Evolutionary conservation across 1,284 basidiomycete species (phyloP).

Genomic region (Cutaneotrichosporon cyanovorans): DNA sequence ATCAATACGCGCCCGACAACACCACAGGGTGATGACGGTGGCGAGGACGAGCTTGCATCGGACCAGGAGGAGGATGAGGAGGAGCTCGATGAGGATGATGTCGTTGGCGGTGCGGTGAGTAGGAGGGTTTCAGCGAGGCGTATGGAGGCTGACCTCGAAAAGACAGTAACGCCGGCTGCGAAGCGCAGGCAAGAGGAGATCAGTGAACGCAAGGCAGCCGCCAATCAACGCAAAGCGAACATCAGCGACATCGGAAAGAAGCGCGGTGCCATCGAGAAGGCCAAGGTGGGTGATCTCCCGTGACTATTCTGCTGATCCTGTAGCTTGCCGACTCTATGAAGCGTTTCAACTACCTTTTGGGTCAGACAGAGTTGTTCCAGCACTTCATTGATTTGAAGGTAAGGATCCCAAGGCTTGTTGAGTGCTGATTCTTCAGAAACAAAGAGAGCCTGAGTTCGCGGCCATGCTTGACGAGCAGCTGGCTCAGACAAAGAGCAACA

Average conservation of each 20-base stretch:
- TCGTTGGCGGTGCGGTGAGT: slow-evolving; percentile 11
- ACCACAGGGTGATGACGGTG: slow-evolving; percentile 23
- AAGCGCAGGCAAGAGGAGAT: slow-evolving; percentile 27
- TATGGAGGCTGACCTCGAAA: background rate
- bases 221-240: slow-evolving; percentile 36
- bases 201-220: slow-evolving; percentile 33
- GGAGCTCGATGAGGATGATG: slow-evolving; percentile 22
- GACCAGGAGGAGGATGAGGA: slow-evolving; percentile 33
- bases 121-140: too few species aligned
- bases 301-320: background rate
- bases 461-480: slow-evolving; percentile 65
- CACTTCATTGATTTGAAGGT: slow-evolving; percentile 95
- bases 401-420: slow-evolving; percentile 14
- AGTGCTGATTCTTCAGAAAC: slow-evolving; percentile 52
- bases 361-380: slow-evolving; percentile 91
- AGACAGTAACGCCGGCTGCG: slow-evolving; percentile 27
- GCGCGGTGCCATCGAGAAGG: slow-evolving; percentile 39
- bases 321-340: slow-evolving; percentile 90
- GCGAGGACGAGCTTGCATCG: slow-evolving; percentile 29
- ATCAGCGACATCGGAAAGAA: slow-evolving; percentile 39
- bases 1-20: slow-evolving; percentile 37
- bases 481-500: slow-evolving; percentile 63
- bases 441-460: slow-evolving; percentile 90
- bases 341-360: slow-evolving; percentile 86
- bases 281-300: slow-evolving; percentile 34